Evolutionary conservation across 768 basidiomycete species (phyloP), one percentile per base, ranked within the genome.

Genomic region (Nidula microcarpa): DNA sequence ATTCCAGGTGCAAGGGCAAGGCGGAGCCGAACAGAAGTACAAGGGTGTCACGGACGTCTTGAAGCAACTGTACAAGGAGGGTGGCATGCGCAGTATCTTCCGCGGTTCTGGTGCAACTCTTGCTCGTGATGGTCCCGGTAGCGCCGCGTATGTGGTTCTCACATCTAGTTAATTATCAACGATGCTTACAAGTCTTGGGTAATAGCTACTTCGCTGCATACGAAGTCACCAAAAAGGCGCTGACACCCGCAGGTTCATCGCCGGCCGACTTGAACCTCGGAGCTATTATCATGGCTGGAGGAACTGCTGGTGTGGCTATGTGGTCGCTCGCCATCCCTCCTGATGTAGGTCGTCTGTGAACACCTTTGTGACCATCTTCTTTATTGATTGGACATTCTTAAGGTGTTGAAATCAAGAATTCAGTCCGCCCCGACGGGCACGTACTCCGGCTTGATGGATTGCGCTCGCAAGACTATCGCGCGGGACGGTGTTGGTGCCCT

Each of bases 321-420:
- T 99, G 97, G 97, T 77, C 90, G 14, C 78, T 98, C 60, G 96
- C 92, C 23, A 97, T 99, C 60, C 97, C 97, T 47, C 95, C 96
- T 45, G 96, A 99, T 68, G 95, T 94, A 63, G 58, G 89, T 76
- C 3, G 36, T 34, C 47, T 51, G 57, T 50, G 16, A 23, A 52
- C 18, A 45, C 43, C 44, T 11, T 44, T 57, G 13, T 46, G 49
- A 51, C 14, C 13, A 33, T 32, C 34, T 23, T 32, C 34, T 23
- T 17, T n/a, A 36, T 45, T 55, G 48, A 49, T 55, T 49, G 16
- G 4, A 4, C 39, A 41, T 45, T 37, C 48, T 49, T 32, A 53
- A 97, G 95, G 94, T 96, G 33, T 71, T 98, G 60, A 99, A 99
- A 77, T 98, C 94, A 16, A 81, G 96, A 55, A 74, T 99, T 30